phyloP scores from a whole-genome alignment of 2,329 filamentous ascomycete genomes.

The Penicillium sp. region DNA sequence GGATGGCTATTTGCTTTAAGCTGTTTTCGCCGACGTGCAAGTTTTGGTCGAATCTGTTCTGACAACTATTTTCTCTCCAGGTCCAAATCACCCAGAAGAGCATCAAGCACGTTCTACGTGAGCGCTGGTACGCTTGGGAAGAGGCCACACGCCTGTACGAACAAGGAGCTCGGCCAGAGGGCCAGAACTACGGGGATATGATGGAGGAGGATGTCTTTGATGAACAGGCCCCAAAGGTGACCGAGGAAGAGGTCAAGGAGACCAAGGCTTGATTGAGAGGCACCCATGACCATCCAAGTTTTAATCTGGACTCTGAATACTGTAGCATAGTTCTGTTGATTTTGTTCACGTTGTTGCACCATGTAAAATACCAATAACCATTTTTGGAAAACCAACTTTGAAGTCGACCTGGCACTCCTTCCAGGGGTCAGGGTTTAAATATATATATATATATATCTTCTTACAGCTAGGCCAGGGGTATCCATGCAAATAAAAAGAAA shows the following conservation, averaged over 20 bases:
- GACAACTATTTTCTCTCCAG: constrained; percentile 50
- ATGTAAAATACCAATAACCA: constrained; percentile 24
- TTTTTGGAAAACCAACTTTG: not conserved
- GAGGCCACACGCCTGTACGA: constrained; percentile 44
- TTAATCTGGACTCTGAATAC: not conserved
- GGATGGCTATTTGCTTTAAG: not conserved
- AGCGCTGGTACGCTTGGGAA: constrained; percentile 83
- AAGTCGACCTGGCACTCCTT: not conserved
- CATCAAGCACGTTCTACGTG: constrained; percentile 84
- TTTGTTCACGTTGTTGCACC: constrained; percentile 5
- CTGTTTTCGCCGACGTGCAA: not conserved
- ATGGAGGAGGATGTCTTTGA: constrained; percentile 10
- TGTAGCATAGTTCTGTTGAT: constrained; percentile 18
- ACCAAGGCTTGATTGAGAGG: constrained; percentile 11
- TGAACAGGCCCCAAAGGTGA: not conserved
- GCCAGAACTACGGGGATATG: constrained; percentile 27
- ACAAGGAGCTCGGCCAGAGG: constrained; percentile 40
- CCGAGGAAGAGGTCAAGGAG: constrained; percentile 10
- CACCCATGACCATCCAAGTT: not conserved
- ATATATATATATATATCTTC: not conserved
- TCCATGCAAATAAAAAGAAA: not conserved
- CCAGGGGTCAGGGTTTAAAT: not conserved
- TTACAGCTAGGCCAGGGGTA: not conserved
- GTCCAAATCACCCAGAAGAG: constrained; percentile 75
- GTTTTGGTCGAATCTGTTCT: not conserved